Base-by-base conservation (phyloP, 768 basidiomycete species). In the Boletus eberwhitei region DNA sequence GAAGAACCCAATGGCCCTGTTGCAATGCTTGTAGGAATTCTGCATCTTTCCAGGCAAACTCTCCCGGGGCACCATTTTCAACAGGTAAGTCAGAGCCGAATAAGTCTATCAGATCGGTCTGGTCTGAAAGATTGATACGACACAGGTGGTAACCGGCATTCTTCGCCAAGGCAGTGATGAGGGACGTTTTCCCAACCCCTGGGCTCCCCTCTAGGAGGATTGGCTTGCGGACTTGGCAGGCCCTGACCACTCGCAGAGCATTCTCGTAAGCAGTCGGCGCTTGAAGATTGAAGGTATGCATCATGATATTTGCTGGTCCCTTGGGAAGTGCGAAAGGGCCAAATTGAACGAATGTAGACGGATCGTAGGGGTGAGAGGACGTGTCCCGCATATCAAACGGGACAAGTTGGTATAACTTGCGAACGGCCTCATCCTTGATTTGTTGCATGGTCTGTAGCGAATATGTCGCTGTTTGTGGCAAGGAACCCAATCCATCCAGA, bases 31-130 rank as follows among this genome's bases (percentile, higher is more conserved):
- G 84, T 39, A 99, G 77, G 68, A 99, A 99, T 53, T 96, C 94
- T 0, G 96, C 97, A 59, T 98, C 93, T 70, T 88, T 92, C 97
- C 97, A 99, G 2, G 87, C 87, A 67, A 99, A 99, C 66, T 97
- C 91, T 40, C 95, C 96, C 4, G 92, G 83, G 16, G 77, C 75
- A 42, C 94, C 94, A 35, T 93, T 91, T 71, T 97, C 95, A 7
- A 94, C 87, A 8, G 97, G 97, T 8, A 98, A 78, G 69, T 99
- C 97, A 22, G 93, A 92, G 9, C 97, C 97, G 62, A 98, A 98
- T 12, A 99, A 79, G 64, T 99, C 97, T 53, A 93, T 85, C 24
- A 99, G 79, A 67, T 99, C 97, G 0, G 96, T 98, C 69, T 99
- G 97, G 63, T 99, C 97, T 5, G 97, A 98, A 21, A 99, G 74